Evolutionary conservation across 2,329 filamentous ascomycete genomes (phyloP).

Genomic region (Colletotrichum trifolii): DNA sequence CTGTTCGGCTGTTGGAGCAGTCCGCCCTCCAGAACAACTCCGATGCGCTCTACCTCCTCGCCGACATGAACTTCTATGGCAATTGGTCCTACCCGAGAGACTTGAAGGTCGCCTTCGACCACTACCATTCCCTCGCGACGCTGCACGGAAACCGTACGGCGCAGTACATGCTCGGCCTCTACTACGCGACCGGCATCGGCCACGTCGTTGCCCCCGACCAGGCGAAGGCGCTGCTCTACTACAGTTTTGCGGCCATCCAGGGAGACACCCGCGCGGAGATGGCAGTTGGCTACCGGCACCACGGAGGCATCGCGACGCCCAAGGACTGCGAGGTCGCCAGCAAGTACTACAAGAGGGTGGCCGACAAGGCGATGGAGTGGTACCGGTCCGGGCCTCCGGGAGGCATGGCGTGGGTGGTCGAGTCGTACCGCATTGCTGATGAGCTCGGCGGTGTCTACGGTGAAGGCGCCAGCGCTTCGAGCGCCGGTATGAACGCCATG

Average conservation of each 20-base stretch:
- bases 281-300: constrained; percentile 89
- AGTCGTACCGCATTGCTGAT: constrained; percentile 89
- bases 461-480: constrained; percentile 90
- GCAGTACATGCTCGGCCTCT: constrained; percentile 94
- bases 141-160: constrained; percentile 89
- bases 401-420: constrained; percentile 79
- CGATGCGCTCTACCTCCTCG: constrained; percentile 89
- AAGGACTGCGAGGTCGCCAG: constrained; percentile 87
- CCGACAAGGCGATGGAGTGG: constrained; percentile 91
- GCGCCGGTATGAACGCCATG: constrained; percentile 84
- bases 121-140: constrained; percentile 82
- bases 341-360: constrained; percentile 91
- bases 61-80: constrained; percentile 96
- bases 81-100: constrained; percentile 90
- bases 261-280: constrained; percentile 91
- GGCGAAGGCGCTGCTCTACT: constrained; percentile 90
- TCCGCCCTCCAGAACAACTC: constrained; percentile 70
- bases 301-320: constrained; percentile 85
- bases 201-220: constrained; percentile 85
- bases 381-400: constrained; percentile 91
- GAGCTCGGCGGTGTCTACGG: constrained; percentile 94
- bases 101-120: constrained; percentile 80
- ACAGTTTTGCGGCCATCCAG: constrained; percentile 89
- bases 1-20: constrained; percentile 63
- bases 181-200: constrained; percentile 94